Percentiles rank a stretch among this genome's conserved stretches.
Conservation (phyloP, 2,329 filamentous ascomycete genomes). For the Beauveria caledonica region DNA sequence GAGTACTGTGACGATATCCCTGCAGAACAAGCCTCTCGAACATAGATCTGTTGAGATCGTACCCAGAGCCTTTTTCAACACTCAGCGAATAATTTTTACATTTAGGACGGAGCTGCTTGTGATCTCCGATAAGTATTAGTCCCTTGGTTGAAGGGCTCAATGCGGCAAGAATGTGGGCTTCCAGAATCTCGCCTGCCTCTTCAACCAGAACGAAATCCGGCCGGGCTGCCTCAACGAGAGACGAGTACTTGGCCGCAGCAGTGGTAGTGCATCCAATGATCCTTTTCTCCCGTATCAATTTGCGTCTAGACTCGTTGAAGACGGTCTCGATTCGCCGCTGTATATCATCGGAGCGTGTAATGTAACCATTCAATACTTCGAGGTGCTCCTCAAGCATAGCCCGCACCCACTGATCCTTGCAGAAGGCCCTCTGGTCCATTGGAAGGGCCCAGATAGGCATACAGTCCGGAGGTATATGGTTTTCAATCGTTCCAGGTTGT, state of each 20-base stretch:
- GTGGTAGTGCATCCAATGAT: conserved; percentile 68
- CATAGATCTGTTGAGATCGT: conserved; percentile 57
- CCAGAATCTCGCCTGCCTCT: conserved; percentile 66
- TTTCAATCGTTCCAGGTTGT: conserved; percentile 28
- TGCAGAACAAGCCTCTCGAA: conserved; percentile 59
- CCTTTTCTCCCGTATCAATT: conserved; percentile 42
- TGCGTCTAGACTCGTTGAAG: conserved; percentile 19
- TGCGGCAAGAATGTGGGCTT: conserved; percentile 54
- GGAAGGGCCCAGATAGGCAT: conserved; percentile 45
- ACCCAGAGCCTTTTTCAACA: conserved; percentile 57
- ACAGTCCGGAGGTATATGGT: neutral
- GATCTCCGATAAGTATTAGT: conserved; percentile 63
- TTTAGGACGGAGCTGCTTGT: conserved; percentile 64
- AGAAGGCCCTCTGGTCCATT: conserved; percentile 23
- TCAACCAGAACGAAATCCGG: conserved; percentile 60
- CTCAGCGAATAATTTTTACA: conserved; percentile 51
- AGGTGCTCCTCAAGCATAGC: conserved; percentile 43
- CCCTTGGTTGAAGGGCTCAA: conserved; percentile 49
- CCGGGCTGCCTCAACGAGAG: conserved; percentile 42
- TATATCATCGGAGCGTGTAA: conserved; percentile 30
- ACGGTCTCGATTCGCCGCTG: neutral
- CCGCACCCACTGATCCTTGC: conserved; percentile 34
- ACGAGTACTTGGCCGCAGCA: conserved; percentile 53
- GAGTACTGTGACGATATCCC: conserved; percentile 43
- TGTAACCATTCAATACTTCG: conserved; percentile 28